phyloP scores from a whole-genome alignment of 495 filamentous ascomycete species.

The Trichoderma asperelloides region DNA sequence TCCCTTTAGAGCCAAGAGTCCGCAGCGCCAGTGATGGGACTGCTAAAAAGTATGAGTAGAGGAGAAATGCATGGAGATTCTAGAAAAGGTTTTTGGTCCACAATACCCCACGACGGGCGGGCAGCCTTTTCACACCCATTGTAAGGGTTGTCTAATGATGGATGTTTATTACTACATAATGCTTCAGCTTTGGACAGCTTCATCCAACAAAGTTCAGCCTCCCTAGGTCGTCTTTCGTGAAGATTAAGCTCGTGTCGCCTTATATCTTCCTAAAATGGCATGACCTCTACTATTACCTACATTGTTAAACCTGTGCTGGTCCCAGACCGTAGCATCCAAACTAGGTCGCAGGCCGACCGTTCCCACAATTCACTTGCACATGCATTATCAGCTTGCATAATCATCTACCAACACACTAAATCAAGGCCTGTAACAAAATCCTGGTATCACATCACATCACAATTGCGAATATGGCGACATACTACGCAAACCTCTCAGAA shows the following conservation, averaged over 20 bases:
- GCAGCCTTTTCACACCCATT: background rate
- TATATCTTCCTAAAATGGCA: background rate
- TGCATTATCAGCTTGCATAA: background rate
- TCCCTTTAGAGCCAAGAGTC: slow-evolving; percentile 46
- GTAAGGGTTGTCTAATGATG: background rate
- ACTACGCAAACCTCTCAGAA: background rate
- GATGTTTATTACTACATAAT: background rate
- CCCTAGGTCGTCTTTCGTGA: background rate
- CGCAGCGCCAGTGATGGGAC: slow-evolving; percentile 31
- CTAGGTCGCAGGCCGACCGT: background rate
- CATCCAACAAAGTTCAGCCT: background rate
- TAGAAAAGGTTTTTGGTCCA: background rate
- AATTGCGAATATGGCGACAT: slow-evolving; percentile 8
- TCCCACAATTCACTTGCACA: background rate
- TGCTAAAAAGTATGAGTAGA: background rate
- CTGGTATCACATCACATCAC: background rate
- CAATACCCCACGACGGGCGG: background rate
- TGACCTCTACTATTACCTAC: too few relatives aligned
- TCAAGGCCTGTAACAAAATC: background rate
- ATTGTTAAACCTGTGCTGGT: background rate
- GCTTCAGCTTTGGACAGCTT: background rate
- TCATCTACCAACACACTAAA: background rate
- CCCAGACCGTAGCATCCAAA: background rate
- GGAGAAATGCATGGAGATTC: background rate
- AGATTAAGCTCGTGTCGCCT: background rate